phyloP scores from a whole-genome alignment of 495 filamentous ascomycete genomes.

The Penicillium alfredii region DNA sequence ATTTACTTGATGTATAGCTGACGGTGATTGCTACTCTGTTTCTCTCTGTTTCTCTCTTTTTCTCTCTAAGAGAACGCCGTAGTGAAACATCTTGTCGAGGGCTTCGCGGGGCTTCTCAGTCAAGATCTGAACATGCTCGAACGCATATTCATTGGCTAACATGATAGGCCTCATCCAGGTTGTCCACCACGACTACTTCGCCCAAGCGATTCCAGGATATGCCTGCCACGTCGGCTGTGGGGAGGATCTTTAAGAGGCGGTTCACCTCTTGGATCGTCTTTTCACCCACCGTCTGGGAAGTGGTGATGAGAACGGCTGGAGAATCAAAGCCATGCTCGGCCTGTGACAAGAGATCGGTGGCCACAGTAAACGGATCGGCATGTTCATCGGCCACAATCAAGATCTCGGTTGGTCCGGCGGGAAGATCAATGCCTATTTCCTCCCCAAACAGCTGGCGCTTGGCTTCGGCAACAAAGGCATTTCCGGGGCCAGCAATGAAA shows the following conservation, averaged over 20 bases:
- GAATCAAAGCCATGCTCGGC: constrained; percentile 51
- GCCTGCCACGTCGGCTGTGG: constrained; percentile 39
- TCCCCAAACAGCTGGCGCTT: constrained; percentile 50
- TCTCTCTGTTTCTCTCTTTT: too few relatives aligned
- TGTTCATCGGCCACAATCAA: constrained; percentile 46
- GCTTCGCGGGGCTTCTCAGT: constrained; percentile 43
- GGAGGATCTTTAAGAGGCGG: constrained; percentile 33
- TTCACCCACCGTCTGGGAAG: constrained; percentile 34
- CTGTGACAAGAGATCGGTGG: constrained; percentile 47
- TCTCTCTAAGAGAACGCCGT: constrained; percentile 49
- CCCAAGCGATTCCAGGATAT: constrained; percentile 44
- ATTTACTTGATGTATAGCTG: too few relatives aligned
- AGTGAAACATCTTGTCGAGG: constrained; percentile 46
- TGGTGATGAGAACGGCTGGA: constrained; percentile 44
- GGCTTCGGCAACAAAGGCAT: constrained; percentile 50
- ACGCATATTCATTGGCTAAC: constrained; percentile 47
- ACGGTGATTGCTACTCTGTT: too few relatives aligned
- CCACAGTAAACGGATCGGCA: constrained; percentile 46
- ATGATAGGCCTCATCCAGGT: constrained; percentile 42
- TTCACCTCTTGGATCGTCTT: constrained; percentile 36
- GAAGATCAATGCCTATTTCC: constrained; percentile 47
- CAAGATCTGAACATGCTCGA: constrained; percentile 51
- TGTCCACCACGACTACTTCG: constrained; percentile 41
- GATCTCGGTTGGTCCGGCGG: constrained; percentile 50
- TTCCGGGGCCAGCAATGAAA: constrained; percentile 50